A percentile compares a stretch with the other conserved stretches of the same genome.
phyloP scores from a whole-genome alignment of 805 yeast genomes.

The Deakozyma indianensis region DNA sequence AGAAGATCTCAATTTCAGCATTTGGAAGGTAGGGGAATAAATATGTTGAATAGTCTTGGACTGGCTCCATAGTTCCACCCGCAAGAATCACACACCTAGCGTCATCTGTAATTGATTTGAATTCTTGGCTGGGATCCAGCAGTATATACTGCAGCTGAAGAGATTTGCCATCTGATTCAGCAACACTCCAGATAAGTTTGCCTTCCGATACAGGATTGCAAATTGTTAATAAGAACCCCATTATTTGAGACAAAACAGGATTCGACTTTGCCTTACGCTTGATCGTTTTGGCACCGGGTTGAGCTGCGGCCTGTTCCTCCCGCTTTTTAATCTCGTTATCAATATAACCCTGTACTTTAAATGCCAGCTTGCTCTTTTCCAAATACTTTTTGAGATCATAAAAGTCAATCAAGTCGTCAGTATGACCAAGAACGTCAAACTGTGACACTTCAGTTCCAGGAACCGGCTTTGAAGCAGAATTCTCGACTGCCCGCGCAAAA shows the following conservation, averaged over 20 bases:
- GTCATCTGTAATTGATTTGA: slow-evolving; percentile 48
- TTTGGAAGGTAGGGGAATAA: slow-evolving; percentile 44
- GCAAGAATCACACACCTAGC: slow-evolving; percentile 64
- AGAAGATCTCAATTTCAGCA: slow-evolving; percentile 34
- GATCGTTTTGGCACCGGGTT: slow-evolving; percentile 3
- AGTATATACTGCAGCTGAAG: slow-evolving; percentile 48
- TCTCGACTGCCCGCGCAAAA: slow-evolving; percentile 20
- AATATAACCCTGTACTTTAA: slow-evolving; percentile 64
- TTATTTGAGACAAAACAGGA: slow-evolving; percentile 52
- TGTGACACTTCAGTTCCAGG: slow-evolving; percentile 43
- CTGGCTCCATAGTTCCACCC: slow-evolving; percentile 94
- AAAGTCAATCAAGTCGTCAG: slow-evolving; percentile 60
- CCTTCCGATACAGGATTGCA: slow-evolving; percentile 74
- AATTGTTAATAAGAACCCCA: slow-evolving; percentile 48
- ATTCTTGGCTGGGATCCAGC: slow-evolving; percentile 63
- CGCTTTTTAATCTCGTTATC: slow-evolving; percentile 15
- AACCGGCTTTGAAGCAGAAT: slow-evolving; percentile 16
- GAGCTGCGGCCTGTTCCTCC: slow-evolving; percentile 4
- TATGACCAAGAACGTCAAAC: slow-evolving; percentile 39
- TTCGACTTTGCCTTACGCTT: slow-evolving; percentile 3
- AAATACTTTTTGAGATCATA: slow-evolving; percentile 53
- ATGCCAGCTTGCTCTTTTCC: slow-evolving; percentile 59
- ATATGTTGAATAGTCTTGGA: slow-evolving; percentile 50
- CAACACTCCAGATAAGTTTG: slow-evolving; percentile 48
- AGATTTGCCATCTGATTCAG: slow-evolving; percentile 10